These are phyloP conservation scores for Insectozyma bohioensis DNA, from an alignment of 1,139 yeast genomes.

Conservation along the genomic window DNA sequence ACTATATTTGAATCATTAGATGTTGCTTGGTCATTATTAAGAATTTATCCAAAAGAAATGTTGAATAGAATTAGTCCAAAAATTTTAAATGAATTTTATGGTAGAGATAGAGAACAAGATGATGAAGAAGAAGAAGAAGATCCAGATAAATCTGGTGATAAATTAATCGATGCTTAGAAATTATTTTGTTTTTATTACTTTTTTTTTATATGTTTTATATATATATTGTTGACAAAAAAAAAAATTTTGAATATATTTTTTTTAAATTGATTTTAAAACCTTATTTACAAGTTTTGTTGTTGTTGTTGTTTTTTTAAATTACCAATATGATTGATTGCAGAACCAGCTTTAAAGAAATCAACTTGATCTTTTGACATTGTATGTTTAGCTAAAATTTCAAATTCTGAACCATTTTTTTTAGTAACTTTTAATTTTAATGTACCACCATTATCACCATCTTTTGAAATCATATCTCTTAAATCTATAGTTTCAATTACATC, in stretches of 20 bases:
- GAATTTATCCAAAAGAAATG: constrained; percentile 98
- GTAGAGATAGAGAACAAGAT: constrained; percentile 70
- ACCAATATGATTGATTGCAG: constrained; percentile 93
- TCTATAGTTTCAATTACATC: constrained; percentile 80
- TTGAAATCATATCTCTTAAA: constrained; percentile 73
- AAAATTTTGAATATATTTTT: background rate
- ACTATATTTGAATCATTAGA: constrained; percentile 92
- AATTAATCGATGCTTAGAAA: constrained; percentile 55
- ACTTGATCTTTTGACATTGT: constrained; percentile 97
- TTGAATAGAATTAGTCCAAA: constrained; percentile 98
- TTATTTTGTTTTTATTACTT: too few relatives aligned
- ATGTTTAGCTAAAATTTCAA: constrained; percentile 77
- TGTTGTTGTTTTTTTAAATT: constrained; percentile 43
- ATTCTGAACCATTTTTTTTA: constrained; percentile 69
- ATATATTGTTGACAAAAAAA: background rate
- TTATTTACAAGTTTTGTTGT: constrained; percentile 1
- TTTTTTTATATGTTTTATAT: too few relatives aligned
- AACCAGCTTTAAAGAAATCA: constrained; percentile 94
- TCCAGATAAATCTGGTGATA: constrained; percentile 37
- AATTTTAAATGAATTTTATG: constrained; percentile 92
- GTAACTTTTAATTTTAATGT: constrained; percentile 67
- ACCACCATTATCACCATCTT: constrained; percentile 88
- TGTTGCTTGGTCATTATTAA: constrained; percentile 95
- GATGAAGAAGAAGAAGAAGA: constrained; percentile 50
- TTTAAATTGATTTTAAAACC: background rate